These are phyloP conservation scores for Aspergillus aculeatinus DNA, from an alignment of 2,329 filamentous ascomycete species.

Conservation along the genomic window DNA sequence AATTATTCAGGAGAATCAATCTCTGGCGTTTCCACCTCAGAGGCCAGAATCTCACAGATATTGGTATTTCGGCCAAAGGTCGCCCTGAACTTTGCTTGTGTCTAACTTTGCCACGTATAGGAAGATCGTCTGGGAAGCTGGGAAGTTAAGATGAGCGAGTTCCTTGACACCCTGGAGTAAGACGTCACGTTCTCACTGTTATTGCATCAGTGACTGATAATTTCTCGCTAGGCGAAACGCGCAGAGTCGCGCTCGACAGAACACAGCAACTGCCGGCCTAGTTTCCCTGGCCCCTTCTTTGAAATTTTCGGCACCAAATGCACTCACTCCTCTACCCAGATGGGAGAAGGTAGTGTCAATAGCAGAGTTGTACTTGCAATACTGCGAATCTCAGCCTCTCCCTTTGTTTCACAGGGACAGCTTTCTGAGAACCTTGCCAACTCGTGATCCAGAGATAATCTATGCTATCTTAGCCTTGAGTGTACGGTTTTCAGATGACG, in stretches of 20 bases:
- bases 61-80: slow-evolving; percentile 18
- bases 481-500: slow-evolving; percentile 42
- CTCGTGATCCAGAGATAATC: slow-evolving; percentile 39
- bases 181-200: slow-evolving; percentile 4
- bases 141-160: slow-evolving; percentile 34
- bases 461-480: slow-evolving; percentile 43
- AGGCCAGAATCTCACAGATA: slow-evolving; percentile 15
- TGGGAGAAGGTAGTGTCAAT: slow-evolving; percentile 41
- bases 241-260: slow-evolving; percentile 16
- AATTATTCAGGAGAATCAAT: slow-evolving; percentile 12
- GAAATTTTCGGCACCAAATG: slow-evolving; percentile 14
- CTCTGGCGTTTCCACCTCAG: slow-evolving; percentile 13
- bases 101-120: slow-evolving; percentile 11
- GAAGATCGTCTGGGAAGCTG: slow-evolving; percentile 35
- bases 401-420: slow-evolving; percentile 46
- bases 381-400: slow-evolving; percentile 53
- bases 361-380: slow-evolving; percentile 47
- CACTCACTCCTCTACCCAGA: slow-evolving; percentile 34
- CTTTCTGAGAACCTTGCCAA: slow-evolving; percentile 43
- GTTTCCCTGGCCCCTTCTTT: slow-evolving; percentile 6
- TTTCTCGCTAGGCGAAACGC: slow-evolving; percentile 10
- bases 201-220: background rate
- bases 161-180: slow-evolving; percentile 40
- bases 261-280: slow-evolving; percentile 11
- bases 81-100: background rate